Evolutionary conservation across 1,284 basidiomycete species (phyloP), one percentile per base, ranked within the genome.

Genomic region (Apiotrichum akiyoshidainum): DNA sequence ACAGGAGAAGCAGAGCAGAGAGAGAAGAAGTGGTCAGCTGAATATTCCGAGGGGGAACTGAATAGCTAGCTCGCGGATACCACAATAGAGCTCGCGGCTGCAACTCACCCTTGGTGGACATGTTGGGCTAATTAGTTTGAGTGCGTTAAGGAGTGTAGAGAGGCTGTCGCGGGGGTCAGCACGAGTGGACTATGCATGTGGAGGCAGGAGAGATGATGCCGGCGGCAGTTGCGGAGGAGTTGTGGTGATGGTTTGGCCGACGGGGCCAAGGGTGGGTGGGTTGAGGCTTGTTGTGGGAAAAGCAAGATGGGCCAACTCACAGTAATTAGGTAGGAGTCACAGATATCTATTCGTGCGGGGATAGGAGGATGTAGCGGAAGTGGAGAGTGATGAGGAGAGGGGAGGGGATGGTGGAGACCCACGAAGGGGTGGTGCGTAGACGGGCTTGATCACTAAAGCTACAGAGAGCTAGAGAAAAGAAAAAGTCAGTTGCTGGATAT

Each of bases 31-130:
- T 31, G 26, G 37, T 37, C 3, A 37, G 37, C 37, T 37, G 37
- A 37, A 31, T 31, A 7, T 7, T 31, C 37, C 12, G 37, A 37
- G 2, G 12, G 14, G 37, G 34, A 35, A 11, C 11, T 13, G 12
- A 37, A 37, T 37, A 37, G 37, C 4, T 37, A 5, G 37, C 10
- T 37, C 12, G 42, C 17, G 42, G 10, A 10, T 6, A 21, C 10
- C 9, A 44, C 19, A 44, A 21, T 21, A 11, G 10, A 19, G 10
- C 14, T 16, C 41, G 5, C 26, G 46, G 17, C 17, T 7, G 34
- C 44, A 40, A 68, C 73, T 73, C 66, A 77, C 75, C 73, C 67
- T 76, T 78, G 68, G 76, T 76, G 62, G 76, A 78, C 76, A 78
- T 78, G 65, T 51, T 63, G 46, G 26, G 45, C 52, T 48, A 45